Evolutionary conservation across 2,329 filamentous ascomycete species (phyloP).

Genomic region (Thielaviopsis euricoi): DNA sequence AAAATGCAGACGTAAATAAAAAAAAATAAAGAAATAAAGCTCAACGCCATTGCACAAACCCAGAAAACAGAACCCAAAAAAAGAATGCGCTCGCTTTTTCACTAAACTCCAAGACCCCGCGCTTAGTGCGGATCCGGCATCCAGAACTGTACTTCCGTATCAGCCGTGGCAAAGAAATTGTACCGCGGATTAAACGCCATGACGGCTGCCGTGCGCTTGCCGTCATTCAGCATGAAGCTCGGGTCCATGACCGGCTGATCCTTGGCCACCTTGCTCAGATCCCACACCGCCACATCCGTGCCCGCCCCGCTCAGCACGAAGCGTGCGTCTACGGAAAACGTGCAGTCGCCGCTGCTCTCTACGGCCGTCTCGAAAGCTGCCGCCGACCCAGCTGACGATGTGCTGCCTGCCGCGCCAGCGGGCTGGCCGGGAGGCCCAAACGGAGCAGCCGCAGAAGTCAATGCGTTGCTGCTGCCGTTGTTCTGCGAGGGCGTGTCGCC

Average conservation of each 20-base stretch:
- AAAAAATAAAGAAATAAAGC: neutral
- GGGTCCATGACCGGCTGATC: conserved; percentile 45
- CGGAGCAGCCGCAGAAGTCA: no score
- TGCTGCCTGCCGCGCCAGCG: no score
- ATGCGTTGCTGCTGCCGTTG: conserved; percentile 18
- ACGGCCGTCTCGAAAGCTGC: conserved; percentile 19
- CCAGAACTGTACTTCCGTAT: conserved; percentile 71
- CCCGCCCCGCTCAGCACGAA: conserved; percentile 71
- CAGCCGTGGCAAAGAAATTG: conserved; percentile 81
- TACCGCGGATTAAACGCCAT: conserved; percentile 80
- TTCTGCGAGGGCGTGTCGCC: conserved; percentile 26
- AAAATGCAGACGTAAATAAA: neutral
- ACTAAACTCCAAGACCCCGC: neutral
- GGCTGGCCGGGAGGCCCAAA: no score
- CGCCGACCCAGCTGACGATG: no score
- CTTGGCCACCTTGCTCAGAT: conserved; percentile 37
- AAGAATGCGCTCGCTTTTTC: neutral
- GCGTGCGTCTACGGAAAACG: conserved; percentile 76
- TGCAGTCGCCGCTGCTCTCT: conserved; percentile 60
- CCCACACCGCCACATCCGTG: conserved; percentile 71
- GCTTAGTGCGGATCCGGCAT: conserved; percentile 41
- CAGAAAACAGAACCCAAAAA: neutral
- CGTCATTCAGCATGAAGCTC: conserved; percentile 43
- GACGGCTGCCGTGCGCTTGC: conserved; percentile 50
- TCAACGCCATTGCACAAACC: neutral